Base-by-base conservation (phyloP, 2,329 filamentous ascomycete genomes). In the Fusarium globosum region DNA sequence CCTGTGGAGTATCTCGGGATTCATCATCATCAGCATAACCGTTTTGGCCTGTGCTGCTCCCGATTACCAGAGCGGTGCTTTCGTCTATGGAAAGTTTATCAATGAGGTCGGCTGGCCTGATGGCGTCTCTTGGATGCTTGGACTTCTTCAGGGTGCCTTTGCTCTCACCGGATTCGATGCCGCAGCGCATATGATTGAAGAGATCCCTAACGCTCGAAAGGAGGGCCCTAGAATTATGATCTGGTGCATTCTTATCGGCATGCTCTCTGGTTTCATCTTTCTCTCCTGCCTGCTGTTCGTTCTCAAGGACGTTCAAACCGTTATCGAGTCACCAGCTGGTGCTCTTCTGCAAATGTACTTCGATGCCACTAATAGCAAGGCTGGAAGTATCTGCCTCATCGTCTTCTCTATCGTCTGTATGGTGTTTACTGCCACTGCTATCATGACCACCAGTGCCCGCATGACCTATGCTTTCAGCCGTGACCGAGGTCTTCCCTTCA, bases 81-180 rank as follows among this genome's bases (percentile, higher is more conserved):
- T 92, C 59, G 92, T 94, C 16, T 94, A 92, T 71, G 85, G 87
- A 10, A 81, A 88, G 4, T 94, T 94, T 76, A 87, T 92, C 78
- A 94, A 94, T 73, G 80, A 88, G 52, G 90, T 89, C 14, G 90
- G 90, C 46, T 93, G 91, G 91, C 91, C 91, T 0, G 89, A 93
- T 80, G 91, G 91, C 0, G 79, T 93, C 39, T 84, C 89, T 7
- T 91, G 86, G 86, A 78, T 88, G 56, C 81, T 88, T n/a, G 87
- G 87, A 2, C 78, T 88, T 49, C 80, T 91, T 3, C 88, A 88
- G 74, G 86, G 85, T 2, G 85, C 86, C 0, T 86, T 87, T 66
- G 82, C 84, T 11, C 75, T 88, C 33, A 88, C 85, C 11, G 85
- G 73, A 12, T 87, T 87, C 72, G 86, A 88, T 66, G 86, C 84